Percentiles rank a stretch among this genome's conserved stretches.
phyloP scores from a whole-genome alignment of 441 rosid species.

The Adansonia madagascariensis region DNA sequence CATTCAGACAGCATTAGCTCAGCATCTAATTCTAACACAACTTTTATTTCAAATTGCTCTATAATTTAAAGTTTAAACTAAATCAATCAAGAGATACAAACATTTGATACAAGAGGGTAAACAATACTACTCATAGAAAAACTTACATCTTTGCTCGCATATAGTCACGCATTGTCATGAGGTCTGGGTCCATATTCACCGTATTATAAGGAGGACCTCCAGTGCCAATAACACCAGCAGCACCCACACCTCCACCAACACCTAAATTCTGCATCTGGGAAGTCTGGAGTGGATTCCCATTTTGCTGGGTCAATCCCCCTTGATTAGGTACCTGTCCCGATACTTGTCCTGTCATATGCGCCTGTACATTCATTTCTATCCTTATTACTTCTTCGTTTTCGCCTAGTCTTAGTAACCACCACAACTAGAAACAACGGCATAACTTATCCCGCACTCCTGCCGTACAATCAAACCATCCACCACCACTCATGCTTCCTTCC shows the following conservation, averaged over 20 bases:
- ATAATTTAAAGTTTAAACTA: constrained; percentile 12
- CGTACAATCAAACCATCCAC: constrained; percentile 30
- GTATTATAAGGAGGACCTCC: constrained; percentile 40
- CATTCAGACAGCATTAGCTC: constrained; percentile 18
- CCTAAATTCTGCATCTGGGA: constrained; percentile 71
- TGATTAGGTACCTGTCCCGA: constrained; percentile 84
- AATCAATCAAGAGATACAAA: constrained; percentile 17
- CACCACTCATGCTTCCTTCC: constrained; percentile 38
- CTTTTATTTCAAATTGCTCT: not conserved
- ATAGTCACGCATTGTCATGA: constrained; percentile 46
- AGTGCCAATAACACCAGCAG: constrained; percentile 32
- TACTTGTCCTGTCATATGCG: constrained; percentile 79
- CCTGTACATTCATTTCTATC: constrained; percentile 77
- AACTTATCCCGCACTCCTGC: constrained; percentile 34
- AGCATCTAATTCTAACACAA: not conserved
- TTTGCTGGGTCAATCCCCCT: constrained; percentile 70
- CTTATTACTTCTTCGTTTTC: constrained; percentile 38
- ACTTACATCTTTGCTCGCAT: constrained; percentile 78
- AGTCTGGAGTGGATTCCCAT: constrained; percentile 64
- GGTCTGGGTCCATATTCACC: constrained; percentile 44
- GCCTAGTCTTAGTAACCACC: constrained; percentile 35
- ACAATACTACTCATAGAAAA: not conserved
- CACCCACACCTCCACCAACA: constrained; percentile 38
- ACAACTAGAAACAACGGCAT: constrained; percentile 42
- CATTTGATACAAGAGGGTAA: constrained; percentile 3